These are phyloP conservation scores for Lumnitzera littorea DNA, from an alignment of 345 rosid genomes.

Conservation along the genomic window DNA sequence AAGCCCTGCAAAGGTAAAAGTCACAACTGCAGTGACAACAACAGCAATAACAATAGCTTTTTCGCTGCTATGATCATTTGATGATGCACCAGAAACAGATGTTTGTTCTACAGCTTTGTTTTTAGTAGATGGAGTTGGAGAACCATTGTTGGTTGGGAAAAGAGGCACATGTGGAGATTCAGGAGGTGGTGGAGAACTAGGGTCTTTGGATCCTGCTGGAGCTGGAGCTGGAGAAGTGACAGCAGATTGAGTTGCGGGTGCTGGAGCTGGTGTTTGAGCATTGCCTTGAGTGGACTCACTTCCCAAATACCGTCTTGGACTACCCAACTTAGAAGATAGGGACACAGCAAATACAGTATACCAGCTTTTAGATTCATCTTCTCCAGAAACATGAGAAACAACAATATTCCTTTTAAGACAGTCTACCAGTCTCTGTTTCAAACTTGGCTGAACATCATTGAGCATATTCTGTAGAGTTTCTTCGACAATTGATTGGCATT, in stretches of 20 bases:
- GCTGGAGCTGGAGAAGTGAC: slow-evolving; percentile 10
- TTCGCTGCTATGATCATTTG: slow-evolving; percentile 18
- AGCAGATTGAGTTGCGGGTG: slow-evolving; percentile 20
- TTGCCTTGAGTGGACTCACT: slow-evolving; percentile 21
- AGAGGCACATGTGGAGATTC: slow-evolving; percentile 8
- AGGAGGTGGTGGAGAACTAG: slow-evolving; percentile 4
- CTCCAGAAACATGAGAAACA: slow-evolving; percentile 25
- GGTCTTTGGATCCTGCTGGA: not conserved
- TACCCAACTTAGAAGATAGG: slow-evolving; percentile 19
- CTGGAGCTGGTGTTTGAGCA: slow-evolving; percentile 26
- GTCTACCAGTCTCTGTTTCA: slow-evolving; percentile 38
- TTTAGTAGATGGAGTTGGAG: slow-evolving; percentile 23
- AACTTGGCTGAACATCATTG: slow-evolving; percentile 29
- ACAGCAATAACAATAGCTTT: slow-evolving; percentile 56
- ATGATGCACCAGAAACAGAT: slow-evolving; percentile 18
- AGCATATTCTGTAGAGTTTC: slow-evolving; percentile 36
- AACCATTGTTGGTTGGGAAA: slow-evolving; percentile 17
- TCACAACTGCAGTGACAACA: slow-evolving; percentile 59
- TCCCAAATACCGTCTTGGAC: slow-evolving; percentile 34
- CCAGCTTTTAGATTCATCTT: slow-evolving; percentile 29
- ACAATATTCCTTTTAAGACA: slow-evolving; percentile 47
- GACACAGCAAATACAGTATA: slow-evolving; percentile 21
- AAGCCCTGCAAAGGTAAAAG: slow-evolving; percentile 56
- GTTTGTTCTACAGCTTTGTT: slow-evolving; percentile 15
- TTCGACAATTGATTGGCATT: slow-evolving; percentile 19